A percentile compares a stretch with the other conserved stretches of the same genome.
Evolutionary conservation across 768 basidiomycete species (phyloP).

Genomic region (Podaxis sp.): DNA sequence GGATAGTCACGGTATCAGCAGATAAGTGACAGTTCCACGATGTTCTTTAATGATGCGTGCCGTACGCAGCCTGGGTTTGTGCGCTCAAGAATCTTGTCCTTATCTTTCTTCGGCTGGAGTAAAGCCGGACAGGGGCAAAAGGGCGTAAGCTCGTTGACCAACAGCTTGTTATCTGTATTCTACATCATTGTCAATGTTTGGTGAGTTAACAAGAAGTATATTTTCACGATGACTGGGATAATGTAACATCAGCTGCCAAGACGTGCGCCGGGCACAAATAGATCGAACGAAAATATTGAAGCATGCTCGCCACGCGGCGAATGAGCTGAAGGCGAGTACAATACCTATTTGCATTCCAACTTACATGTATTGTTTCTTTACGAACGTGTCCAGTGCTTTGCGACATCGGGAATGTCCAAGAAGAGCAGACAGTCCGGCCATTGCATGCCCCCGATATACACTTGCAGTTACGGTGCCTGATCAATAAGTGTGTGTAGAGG

Average conservation of each 20-base stretch:
- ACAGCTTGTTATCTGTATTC: too few relatives aligned
- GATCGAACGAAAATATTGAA: neutral
- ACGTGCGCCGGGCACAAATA: neutral
- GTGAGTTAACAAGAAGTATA: too few relatives aligned
- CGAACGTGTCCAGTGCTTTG: neutral
- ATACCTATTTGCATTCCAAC: neutral
- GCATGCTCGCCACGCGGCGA: neutral
- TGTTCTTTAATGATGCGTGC: neutral
- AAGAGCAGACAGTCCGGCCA: neutral
- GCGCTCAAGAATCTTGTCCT: too few relatives aligned
- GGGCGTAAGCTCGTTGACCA: too few relatives aligned
- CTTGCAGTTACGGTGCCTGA: conserved; percentile 6
- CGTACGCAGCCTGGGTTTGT: too few relatives aligned
- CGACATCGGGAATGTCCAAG: neutral
- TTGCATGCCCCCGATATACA: neutral
- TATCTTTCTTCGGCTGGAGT: too few relatives aligned
- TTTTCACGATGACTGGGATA: neutral
- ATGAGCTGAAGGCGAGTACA: neutral
- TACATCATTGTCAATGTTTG: too few relatives aligned
- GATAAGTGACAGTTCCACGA: neutral
- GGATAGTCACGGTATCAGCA: neutral
- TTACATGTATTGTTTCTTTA: neutral
- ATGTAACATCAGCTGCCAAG: neutral
- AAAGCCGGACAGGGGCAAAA: too few relatives aligned
- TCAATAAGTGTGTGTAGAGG: neutral